Evolutionary conservation across 164 flowering plant species (phyloP).

Genomic region (Santalum album): DNA sequence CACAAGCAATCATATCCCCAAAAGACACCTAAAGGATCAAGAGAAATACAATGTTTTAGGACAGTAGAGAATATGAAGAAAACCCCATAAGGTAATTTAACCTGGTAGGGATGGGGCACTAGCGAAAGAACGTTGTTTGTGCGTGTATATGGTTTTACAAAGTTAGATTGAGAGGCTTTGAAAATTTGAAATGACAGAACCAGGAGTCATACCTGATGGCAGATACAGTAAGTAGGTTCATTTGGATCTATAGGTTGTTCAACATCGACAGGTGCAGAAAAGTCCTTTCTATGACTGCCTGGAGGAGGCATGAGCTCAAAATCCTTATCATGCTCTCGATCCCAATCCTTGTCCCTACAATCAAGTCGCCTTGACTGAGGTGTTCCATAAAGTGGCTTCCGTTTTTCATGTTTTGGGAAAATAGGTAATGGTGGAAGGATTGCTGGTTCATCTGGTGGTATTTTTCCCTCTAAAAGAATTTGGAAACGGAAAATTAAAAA

Average conservation of each 20-base stretch:
- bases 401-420: constrained; percentile 66
- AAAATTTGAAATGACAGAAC: neutral
- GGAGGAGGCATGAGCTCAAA: constrained; percentile 99
- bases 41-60: constrained; percentile 5
- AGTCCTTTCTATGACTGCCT: constrained; percentile 74
- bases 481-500: constrained; percentile 1
- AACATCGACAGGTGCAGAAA: constrained; percentile 55
- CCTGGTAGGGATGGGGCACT: neutral
- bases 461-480: constrained; percentile 63
- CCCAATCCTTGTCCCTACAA: constrained; percentile 82
- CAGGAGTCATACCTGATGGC: constrained; percentile 70
- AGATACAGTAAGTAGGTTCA: constrained; percentile 96
- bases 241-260: constrained; percentile 97
- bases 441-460: constrained; percentile 81
- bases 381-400: constrained; percentile 46
- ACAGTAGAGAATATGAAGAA: neutral
- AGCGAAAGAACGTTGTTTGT: no score
- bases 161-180: neutral
- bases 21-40: constrained; percentile 64
- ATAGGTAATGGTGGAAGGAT: constrained; percentile 86
- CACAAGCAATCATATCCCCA: constrained; percentile 99
- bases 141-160: no score
- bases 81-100: neutral
- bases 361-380: constrained; percentile 71
- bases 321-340: constrained; percentile 86